Percentiles rank a stretch among this genome's conserved stretches.
These are phyloP conservation scores for Cantharellus anzutake DNA, from an alignment of 768 basidiomycete genomes.

Conservation along the genomic window DNA sequence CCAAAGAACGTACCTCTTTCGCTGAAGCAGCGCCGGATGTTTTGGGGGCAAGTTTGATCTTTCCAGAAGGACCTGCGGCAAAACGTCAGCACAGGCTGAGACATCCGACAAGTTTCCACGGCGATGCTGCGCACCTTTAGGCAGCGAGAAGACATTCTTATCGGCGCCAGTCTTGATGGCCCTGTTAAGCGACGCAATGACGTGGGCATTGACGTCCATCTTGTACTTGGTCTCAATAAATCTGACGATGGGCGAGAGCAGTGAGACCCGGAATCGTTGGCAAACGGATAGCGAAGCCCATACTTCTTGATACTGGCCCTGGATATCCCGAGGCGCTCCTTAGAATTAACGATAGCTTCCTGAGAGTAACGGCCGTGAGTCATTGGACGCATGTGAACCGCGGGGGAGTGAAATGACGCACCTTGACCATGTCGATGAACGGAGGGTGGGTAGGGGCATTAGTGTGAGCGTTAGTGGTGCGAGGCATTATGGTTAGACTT, in stretches of 20 bases:
- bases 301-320: background rate
- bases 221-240: background rate
- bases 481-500: background rate
- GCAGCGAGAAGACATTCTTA: background rate
- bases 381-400: background rate
- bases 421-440: conserved; percentile 2
- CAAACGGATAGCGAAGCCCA: background rate
- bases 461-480: background rate
- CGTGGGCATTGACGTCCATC: background rate
- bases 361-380: background rate
- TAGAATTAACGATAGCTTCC: background rate
- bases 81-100: background rate
- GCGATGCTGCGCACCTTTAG: background rate
- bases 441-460: background rate
- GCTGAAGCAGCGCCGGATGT: background rate
- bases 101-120: too few relatives aligned
- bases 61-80: background rate
- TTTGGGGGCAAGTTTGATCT: conserved; percentile 1
- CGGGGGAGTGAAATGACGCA: background rate
- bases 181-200: background rate
- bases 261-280: background rate
- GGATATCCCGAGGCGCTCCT: background rate
- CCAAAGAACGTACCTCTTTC: background rate
- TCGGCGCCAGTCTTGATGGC: conserved; percentile 1
- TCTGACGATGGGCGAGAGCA: background rate